Evolutionary conservation across 2,329 filamentous ascomycete species (phyloP).

Genomic region (Penicillium sp.): DNA sequence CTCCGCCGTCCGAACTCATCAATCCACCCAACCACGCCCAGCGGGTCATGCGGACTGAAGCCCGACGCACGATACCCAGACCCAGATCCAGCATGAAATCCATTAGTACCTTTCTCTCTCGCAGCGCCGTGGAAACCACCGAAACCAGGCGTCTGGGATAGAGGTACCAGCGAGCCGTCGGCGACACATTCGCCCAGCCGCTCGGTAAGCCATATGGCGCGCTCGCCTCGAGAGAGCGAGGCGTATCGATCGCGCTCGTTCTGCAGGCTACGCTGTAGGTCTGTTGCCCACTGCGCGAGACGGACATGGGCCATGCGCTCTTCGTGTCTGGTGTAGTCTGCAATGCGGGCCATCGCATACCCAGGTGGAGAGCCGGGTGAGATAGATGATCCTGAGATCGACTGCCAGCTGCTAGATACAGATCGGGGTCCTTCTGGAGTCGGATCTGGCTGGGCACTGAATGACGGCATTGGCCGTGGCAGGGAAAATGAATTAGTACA

Average conservation of each 20-base stretch:
- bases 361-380: constrained; percentile 37
- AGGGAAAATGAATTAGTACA: constrained; percentile 41
- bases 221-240: constrained; percentile 57
- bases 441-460: constrained; percentile 15
- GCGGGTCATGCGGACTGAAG: constrained; percentile 65
- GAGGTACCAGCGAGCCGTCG: constrained; percentile 59
- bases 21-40: constrained; percentile 69
- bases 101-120: constrained; percentile 23
- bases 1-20: constrained; percentile 63
- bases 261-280: constrained; percentile 70
- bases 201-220: constrained; percentile 66
- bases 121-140: constrained; percentile 24
- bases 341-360: constrained; percentile 60
- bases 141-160: constrained; percentile 40
- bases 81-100: constrained; percentile 23
- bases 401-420: constrained; percentile 10
- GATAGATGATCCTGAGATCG: constrained; percentile 23
- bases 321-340: constrained; percentile 57
- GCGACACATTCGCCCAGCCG: constrained; percentile 63
- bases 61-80: constrained; percentile 34
- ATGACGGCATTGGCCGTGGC: constrained; percentile 13
- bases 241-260: constrained; percentile 70
- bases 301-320: constrained; percentile 64
- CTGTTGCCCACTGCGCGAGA: constrained; percentile 75
- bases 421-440: background rate